Percentiles rank a stretch among this genome's conserved stretches.
Evolutionary conservation across 371 early-diverging fungal genomes (phyloP).

Genomic region (Coemansia sp.): DNA sequence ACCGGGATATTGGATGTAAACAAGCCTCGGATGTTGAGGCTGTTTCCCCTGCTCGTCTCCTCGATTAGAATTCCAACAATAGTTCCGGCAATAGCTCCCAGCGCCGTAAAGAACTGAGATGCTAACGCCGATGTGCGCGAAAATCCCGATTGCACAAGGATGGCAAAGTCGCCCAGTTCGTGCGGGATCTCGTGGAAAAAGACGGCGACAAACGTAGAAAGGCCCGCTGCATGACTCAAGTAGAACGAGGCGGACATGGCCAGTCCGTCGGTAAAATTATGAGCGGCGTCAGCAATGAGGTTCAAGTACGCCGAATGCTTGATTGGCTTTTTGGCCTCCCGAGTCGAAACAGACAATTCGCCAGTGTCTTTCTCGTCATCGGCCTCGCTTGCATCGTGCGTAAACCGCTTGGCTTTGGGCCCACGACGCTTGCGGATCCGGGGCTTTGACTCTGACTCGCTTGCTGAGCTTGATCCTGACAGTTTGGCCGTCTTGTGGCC

Average conservation of each 20-base stretch:
- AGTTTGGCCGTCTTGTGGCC: conserved; percentile 24
- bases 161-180: conserved; percentile 90
- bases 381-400: conserved; percentile 43
- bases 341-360: neutral
- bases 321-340: conserved; percentile 44
- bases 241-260: conserved; percentile 88
- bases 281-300: conserved; percentile 82
- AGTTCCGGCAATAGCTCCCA: conserved; percentile 80
- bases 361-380: conserved; percentile 47
- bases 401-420: conserved; percentile 15
- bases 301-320: conserved; percentile 79
- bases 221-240: conserved; percentile 75
- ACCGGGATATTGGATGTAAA: conserved; percentile 35
- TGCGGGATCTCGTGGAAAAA: conserved; percentile 93
- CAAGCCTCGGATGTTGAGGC: conserved; percentile 22
- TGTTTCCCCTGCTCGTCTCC: conserved; percentile 58
- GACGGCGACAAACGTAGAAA: conserved; percentile 86
- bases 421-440: conserved; percentile 37
- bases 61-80: conserved; percentile 78
- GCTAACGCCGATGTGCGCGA: conserved; percentile 70
- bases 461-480: conserved; percentile 26
- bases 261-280: conserved; percentile 92
- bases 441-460: conserved; percentile 35
- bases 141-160: conserved; percentile 81
- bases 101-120: conserved; percentile 81